Conservation (phyloP, 108 stramenopile species). For the Seminavis robusta region DNA sequence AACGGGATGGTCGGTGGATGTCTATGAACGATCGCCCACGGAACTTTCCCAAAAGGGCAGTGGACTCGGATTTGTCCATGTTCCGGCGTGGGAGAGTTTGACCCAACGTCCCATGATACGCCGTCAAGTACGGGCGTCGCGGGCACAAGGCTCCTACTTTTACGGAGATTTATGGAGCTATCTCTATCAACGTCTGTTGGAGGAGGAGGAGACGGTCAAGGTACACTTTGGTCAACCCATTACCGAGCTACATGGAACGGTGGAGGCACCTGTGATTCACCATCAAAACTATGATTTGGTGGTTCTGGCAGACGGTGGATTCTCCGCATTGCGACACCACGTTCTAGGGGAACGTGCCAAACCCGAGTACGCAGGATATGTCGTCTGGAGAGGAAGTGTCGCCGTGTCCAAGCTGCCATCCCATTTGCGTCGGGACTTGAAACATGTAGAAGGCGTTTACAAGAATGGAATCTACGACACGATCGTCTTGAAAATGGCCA, state of each 20-base stretch:
- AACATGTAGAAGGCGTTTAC: conserved; percentile 11
- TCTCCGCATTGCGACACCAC: conserved; percentile 9
- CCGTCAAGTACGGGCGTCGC: conserved; percentile 6
- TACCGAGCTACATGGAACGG: not conserved
- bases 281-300: conserved; percentile 11
- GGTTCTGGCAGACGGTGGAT: conserved; percentile 10
- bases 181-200: conserved; percentile 3
- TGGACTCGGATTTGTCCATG: conserved; percentile 17
- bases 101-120: conserved; percentile 9
- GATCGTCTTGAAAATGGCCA: conserved; percentile 16
- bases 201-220: not conserved
- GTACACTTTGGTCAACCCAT: conserved; percentile 8
- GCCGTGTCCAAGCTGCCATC: not conserved
- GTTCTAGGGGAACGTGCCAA: conserved; percentile 1
- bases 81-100: conserved; percentile 13
- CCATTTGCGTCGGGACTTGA: not conserved
- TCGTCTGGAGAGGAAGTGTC: conserved; percentile 11
- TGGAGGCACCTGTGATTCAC: conserved; percentile 2
- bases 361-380: conserved; percentile 16
- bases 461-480: conserved; percentile 23
- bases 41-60: conserved; percentile 10
- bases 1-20: conserved; percentile 21
- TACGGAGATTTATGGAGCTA: conserved; percentile 19
- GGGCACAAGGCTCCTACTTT: conserved; percentile 13
- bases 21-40: conserved; percentile 44